Evolutionary conservation across 1,284 basidiomycete genomes (phyloP).

Genomic region (Exsudoporus floridanus): DNA sequence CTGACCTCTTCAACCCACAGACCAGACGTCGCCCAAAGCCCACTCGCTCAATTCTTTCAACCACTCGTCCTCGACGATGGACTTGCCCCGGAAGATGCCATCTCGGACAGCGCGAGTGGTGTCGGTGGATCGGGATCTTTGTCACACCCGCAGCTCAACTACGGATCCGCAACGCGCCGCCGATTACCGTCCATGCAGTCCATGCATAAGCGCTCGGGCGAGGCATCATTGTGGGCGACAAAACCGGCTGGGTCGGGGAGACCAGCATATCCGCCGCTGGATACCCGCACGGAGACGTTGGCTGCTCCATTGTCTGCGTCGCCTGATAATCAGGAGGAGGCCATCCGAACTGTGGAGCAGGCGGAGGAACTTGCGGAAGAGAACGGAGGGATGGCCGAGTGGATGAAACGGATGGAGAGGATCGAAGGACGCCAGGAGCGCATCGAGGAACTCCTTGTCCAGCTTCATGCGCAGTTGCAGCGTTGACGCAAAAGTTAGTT

Average conservation of each 20-base stretch:
- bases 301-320: conserved; percentile 33
- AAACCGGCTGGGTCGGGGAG: conserved; percentile 13
- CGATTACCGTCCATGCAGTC: conserved; percentile 51
- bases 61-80: conserved; percentile 57
- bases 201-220: conserved; percentile 16
- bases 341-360: conserved; percentile 43
- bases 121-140: conserved; percentile 10
- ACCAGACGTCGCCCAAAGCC: conserved; percentile 45
- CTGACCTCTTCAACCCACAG: conserved; percentile 48
- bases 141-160: conserved; percentile 39
- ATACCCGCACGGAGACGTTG: conserved; percentile 26
- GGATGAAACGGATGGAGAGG: conserved; percentile 47
- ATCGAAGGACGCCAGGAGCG: conserved; percentile 64
- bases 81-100: conserved; percentile 36
- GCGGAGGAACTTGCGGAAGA: conserved; percentile 39
- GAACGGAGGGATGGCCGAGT: conserved; percentile 27
- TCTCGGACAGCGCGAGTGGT: conserved; percentile 14
- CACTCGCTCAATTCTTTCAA: conserved; percentile 72
- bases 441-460: conserved; percentile 58
- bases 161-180: conserved; percentile 58
- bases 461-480: conserved; percentile 21
- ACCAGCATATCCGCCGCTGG: conserved; percentile 24
- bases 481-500: conserved; percentile 3
- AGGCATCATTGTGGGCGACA: conserved; percentile 8
- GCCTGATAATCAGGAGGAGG: conserved; percentile 28